Base-by-base conservation (phyloP, 257 asterid genomes). In the Thymus quinquecostatus region DNA sequence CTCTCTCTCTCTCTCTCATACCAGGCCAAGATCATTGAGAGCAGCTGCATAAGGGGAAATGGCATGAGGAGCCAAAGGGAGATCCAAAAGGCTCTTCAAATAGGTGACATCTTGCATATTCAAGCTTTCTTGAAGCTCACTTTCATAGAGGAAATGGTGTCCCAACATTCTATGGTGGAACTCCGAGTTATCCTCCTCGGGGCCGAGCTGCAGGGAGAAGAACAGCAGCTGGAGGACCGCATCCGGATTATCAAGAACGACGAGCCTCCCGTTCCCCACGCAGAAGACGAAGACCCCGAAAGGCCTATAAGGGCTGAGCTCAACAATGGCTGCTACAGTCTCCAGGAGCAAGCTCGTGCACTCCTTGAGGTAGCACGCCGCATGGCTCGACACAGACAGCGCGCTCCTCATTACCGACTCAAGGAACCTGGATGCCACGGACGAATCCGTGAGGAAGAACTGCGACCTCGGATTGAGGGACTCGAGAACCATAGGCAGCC, bases 291-390 rank as follows among this genome's bases (percentile, higher is more conserved):
- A 86, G 10, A 77, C 71, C 55, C 97, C 98, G 40, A 83, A 88
- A 41, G 98, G 98, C 79, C 92, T 80, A 49, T 90, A 87, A 47
- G 95, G 96, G 70, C 98, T 92, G 30, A 90, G 92, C 77, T 91
- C 88, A 38, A 92, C 76, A 7, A 90, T 82, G 75, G 86, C 82
- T 6, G 95, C 83, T 8, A 88, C 84, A 1, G 96, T 90, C 62
- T 92, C 97, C 32, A 90, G 80, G 64, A 92, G 76, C 71, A 86
- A 80, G 74, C 87, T 90, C 50, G 98, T 86, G 81, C 91, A 80
- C 11, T 95, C 97, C 89, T 87, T 86, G 58, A 88, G 92, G 65
- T 88, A 72, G 63, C 97, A 88, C 1, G 98, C 97, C 3, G 84
- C 86, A 5, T 83, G 87, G 78, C 98, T 88, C 30, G 97, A 73